Base-by-base conservation (phyloP, 257 asterid genomes). In the Lycium ferocissimum region DNA sequence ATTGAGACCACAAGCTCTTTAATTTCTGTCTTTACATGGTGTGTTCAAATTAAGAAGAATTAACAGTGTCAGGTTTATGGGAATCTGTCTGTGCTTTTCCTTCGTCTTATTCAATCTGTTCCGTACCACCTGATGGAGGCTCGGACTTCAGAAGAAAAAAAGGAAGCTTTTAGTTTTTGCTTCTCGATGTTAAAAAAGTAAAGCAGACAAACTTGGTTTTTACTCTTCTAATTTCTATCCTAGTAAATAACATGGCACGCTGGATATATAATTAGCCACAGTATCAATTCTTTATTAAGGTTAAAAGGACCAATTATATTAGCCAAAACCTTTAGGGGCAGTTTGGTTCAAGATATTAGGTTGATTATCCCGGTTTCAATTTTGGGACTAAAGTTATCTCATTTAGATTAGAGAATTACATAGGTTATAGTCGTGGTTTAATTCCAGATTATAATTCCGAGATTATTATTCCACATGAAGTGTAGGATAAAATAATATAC, bases 161-260 rank as follows among this genome's bases (percentile, higher is more conserved):
- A 40, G 2, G 0, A 75, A 75, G 14, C 35, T n/a, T 59, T 59
- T 59, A 2, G 62, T 49, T 75, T 75, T 22, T 75, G 62, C 81
- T 75, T 75, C 81, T 75, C 81, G 62, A 75, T 49, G 81, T 75
- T 12, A 20, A 38, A 69, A 9, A 7, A 18, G 66, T 47, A 49
- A 75, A 49, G 61, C 11, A 49, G 81, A 75, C 81, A 49, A 75
- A 75, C 43, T 75, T 75, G 20, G 62, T 40, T 75, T 75, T 26
- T 49, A 75, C 61, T 75, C 8, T 75, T 20, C 43, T 75, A 49
- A 47, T 75, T 49, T 6, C 62, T 75, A 40, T 14, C 81, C 81
- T 75, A 26, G 33, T 26, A 75, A 75, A 20, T 75, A 75, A 47
- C 62, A 75, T 49, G 62, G 22, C 81, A 75, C 22, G 62, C 61